These are phyloP conservation scores for Sedum album DNA, from an alignment of 164 flowering plant species.

Conservation along the genomic window DNA sequence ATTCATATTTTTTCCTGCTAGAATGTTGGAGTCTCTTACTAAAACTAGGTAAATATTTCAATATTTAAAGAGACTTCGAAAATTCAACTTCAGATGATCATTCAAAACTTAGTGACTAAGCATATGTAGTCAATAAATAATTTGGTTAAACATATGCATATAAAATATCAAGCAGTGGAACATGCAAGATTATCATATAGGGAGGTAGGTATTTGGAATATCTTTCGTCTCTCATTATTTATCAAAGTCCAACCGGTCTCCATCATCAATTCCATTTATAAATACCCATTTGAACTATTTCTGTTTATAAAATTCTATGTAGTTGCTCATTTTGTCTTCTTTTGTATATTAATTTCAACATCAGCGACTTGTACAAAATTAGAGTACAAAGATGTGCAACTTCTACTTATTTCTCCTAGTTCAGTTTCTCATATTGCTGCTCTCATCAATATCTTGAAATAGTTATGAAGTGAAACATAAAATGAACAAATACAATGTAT, in stretches of 20 bases:
- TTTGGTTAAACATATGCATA: neutral
- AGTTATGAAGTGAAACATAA: too few relatives aligned
- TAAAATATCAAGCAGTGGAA: neutral
- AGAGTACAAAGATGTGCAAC: neutral
- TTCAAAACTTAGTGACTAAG: neutral
- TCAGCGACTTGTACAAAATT: neutral
- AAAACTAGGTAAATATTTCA: neutral
- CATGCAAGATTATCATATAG: neutral
- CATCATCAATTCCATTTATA: neutral
- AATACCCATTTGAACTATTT: neutral
- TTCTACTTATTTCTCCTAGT: too few relatives aligned
- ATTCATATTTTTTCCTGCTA: neutral
- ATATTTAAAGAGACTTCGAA: neutral
- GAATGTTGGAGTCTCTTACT: neutral
- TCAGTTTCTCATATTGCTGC: neutral
- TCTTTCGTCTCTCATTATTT: neutral
- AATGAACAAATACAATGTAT: too few relatives aligned
- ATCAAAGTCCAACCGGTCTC: conserved; percentile 3
- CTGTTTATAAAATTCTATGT: too few relatives aligned
- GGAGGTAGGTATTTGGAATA: neutral
- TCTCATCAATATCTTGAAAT: neutral
- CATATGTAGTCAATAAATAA: neutral
- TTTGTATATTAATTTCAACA: neutral
- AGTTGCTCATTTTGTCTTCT: neutral
- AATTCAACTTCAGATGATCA: neutral